phyloP scores from a whole-genome alignment of 1,139 yeast genomes.

The Blastobotrys apis region DNA sequence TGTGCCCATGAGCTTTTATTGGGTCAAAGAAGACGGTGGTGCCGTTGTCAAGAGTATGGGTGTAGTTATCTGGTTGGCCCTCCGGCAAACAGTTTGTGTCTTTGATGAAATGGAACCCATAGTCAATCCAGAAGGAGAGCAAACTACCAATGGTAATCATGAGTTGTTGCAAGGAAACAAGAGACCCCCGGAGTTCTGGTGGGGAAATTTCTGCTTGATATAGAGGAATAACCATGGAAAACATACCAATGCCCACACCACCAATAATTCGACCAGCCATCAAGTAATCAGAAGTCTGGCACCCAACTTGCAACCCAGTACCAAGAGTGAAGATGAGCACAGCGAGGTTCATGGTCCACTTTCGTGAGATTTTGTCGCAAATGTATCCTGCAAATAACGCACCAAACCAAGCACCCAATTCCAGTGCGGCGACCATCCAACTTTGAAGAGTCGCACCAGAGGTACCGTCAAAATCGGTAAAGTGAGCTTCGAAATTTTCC shows the following conservation, averaged over 20 bases:
- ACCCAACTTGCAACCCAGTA: slow-evolving; percentile 55
- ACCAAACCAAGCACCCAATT: slow-evolving; percentile 33
- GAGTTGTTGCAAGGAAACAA: slow-evolving; percentile 64
- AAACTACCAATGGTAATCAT: slow-evolving; percentile 62
- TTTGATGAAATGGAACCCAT: slow-evolving; percentile 60
- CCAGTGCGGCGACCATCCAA: slow-evolving; percentile 31
- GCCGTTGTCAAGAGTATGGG: slow-evolving; percentile 61
- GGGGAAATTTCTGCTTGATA: slow-evolving; percentile 63
- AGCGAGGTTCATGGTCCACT: slow-evolving; percentile 48
- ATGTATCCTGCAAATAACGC: slow-evolving; percentile 29
- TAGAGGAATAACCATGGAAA: slow-evolving; percentile 45
- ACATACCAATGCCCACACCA: slow-evolving; percentile 51
- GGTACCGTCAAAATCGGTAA: slow-evolving; percentile 48
- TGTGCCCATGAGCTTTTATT: slow-evolving; percentile 45
- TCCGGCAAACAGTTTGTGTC: slow-evolving; percentile 31
- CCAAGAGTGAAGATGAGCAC: slow-evolving; percentile 56
- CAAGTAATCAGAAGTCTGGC: slow-evolving; percentile 33
- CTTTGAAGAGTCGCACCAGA: slow-evolving; percentile 51
- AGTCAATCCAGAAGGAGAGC: slow-evolving; percentile 76
- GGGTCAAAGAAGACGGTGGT: slow-evolving; percentile 49
- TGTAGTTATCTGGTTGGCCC: slow-evolving; percentile 46
- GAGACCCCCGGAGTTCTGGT: slow-evolving; percentile 56
- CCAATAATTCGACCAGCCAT: slow-evolving; percentile 54
- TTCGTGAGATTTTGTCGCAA: slow-evolving; percentile 30
- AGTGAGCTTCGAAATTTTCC: slow-evolving; percentile 45